A percentile compares a stretch with the other conserved stretches of the same genome.
Conservation (phyloP, 768 basidiomycete genomes). For the Boletellus sp. region DNA sequence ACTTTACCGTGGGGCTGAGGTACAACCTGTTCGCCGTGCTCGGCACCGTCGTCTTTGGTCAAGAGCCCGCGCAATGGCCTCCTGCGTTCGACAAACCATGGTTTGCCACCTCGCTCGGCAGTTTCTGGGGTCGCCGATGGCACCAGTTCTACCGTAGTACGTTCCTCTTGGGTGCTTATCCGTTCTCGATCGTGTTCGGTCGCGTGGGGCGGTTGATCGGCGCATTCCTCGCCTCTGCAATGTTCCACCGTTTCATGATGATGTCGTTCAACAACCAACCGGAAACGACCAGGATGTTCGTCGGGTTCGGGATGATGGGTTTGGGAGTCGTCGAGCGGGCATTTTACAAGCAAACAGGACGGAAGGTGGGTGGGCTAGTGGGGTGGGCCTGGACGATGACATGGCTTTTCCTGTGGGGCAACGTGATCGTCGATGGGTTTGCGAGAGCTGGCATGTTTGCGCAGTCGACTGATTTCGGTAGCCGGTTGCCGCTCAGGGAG, state of each 20-base stretch:
- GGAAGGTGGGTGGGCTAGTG: neutral
- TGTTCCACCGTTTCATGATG: neutral
- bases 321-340: neutral
- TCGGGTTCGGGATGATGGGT: neutral
- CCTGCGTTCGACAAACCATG: neutral
- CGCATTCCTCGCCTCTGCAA: neutral
- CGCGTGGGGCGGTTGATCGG: neutral
- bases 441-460: neutral
- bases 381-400: neutral
- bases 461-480: neutral
- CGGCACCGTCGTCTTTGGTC: neutral
- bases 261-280: neutral
- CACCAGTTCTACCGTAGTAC: neutral
- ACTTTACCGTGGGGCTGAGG: conserved; percentile 38
- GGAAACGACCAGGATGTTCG: neutral
- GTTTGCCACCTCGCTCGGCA: neutral
- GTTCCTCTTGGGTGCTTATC: neutral
- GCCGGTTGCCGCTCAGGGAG: neutral
- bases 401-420: neutral
- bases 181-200: neutral
- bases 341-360: neutral
- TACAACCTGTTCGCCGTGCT: neutral
- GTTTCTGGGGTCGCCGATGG: neutral
- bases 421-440: neutral
- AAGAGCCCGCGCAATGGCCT: conserved; percentile 2